These are phyloP conservation scores for Paralagenidium karlingii DNA, from an alignment of 352 stramenopile species.

Conservation along the genomic window DNA sequence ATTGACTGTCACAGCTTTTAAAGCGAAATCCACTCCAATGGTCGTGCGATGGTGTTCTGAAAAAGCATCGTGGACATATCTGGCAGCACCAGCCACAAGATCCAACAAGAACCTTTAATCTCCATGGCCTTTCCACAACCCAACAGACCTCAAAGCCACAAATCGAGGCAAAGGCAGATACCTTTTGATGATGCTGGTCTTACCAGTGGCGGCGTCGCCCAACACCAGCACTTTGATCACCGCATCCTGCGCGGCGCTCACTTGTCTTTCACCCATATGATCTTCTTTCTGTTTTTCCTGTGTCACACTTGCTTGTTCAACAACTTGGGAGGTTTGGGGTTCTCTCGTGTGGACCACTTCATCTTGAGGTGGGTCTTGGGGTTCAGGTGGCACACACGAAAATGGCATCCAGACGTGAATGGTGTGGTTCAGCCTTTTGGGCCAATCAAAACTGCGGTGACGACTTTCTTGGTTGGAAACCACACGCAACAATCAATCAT, in stretches of 20 bases:
- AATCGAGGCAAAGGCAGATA: conserved; percentile 15
- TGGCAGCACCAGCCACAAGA: conserved; percentile 6
- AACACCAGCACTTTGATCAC: conserved; percentile 89
- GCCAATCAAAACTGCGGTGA: too few species aligned
- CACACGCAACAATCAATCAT: too few species aligned
- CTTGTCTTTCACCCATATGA: conserved; percentile 60
- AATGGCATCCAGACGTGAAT: too few species aligned
- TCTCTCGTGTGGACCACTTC: too few species aligned
- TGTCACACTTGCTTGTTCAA: too few species aligned
- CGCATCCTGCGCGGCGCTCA: conserved; percentile 71
- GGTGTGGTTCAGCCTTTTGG: too few species aligned
- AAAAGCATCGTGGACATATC: conserved; percentile 85
- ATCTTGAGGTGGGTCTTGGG: too few species aligned
- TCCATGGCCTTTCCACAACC: too few species aligned
- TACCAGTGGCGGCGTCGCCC: conserved; percentile 83
- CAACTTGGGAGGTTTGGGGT: too few species aligned
- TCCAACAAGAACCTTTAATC: not conserved
- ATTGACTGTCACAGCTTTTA: conserved; percentile 81
- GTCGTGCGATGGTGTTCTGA: conserved; percentile 88
- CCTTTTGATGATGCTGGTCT: conserved; percentile 90
- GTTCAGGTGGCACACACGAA: too few species aligned
- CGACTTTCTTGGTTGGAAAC: too few species aligned
- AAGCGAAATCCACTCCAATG: conserved; percentile 87
- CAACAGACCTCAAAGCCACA: not conserved
- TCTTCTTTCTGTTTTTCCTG: too few species aligned